These are phyloP conservation scores for Macrotyloma uniflorum DNA, from an alignment of 306 rosid species.

Conservation along the genomic window DNA sequence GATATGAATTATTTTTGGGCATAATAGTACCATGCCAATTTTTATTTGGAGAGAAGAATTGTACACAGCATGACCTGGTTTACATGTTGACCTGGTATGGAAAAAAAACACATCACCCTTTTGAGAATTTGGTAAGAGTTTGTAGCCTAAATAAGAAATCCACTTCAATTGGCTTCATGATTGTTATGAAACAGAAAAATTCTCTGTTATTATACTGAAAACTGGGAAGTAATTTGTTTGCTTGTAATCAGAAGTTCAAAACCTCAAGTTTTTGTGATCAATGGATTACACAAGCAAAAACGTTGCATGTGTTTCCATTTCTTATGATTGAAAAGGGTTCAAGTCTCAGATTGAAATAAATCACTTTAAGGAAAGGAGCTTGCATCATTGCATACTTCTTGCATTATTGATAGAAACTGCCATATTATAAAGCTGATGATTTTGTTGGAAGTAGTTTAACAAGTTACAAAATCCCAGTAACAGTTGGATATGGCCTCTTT, in stretches of 20 bases:
- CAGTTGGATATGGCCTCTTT: constrained; percentile 2
- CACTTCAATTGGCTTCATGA: neutral
- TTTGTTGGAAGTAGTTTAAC: neutral
- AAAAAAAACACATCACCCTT: neutral
- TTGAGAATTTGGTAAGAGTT: neutral
- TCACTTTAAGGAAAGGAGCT: neutral
- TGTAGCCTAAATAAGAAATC: neutral
- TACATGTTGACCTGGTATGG: neutral
- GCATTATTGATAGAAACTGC: neutral
- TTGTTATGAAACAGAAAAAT: neutral
- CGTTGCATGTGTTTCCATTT: neutral
- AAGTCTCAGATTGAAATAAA: neutral
- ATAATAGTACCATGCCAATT: constrained; percentile 14
- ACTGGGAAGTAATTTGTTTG: neutral
- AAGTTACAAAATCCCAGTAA: neutral
- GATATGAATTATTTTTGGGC: constrained; percentile 33
- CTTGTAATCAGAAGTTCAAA: neutral
- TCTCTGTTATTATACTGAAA: constrained; percentile 9
- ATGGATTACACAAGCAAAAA: neutral
- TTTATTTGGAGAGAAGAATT: constrained; percentile 27
- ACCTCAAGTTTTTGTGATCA: neutral
- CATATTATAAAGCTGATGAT: constrained; percentile 6
- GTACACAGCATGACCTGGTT: constrained; percentile 23
- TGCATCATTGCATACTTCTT: neutral
- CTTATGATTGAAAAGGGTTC: constrained; percentile 7